Evolutionary conservation across 2,329 filamentous ascomycete genomes (phyloP).

Genomic region (Fusarium dlaminii): DNA sequence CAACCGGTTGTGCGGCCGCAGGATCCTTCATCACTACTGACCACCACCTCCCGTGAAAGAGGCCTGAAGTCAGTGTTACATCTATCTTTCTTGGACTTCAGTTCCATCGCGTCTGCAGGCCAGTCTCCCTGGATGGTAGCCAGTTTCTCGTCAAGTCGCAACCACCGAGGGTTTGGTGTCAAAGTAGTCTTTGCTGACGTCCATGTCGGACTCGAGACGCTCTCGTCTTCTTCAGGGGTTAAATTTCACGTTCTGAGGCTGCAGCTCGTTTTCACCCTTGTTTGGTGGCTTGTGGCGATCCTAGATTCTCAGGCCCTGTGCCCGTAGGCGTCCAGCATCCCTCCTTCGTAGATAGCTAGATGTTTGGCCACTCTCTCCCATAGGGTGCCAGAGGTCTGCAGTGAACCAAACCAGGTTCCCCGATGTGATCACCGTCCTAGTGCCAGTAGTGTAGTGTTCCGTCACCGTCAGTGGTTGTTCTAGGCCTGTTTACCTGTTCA

Average conservation of each 20-base stretch:
- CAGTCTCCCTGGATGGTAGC: not conserved
- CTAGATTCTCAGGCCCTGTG: fast-evolving
- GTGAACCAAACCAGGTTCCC: not conserved
- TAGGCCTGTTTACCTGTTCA: not conserved
- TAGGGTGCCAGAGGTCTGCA: not conserved
- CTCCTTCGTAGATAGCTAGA: not conserved
- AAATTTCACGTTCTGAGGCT: not conserved
- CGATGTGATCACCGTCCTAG: not conserved
- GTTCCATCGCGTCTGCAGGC: fast-evolving
- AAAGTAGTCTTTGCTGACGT: too few species aligned
- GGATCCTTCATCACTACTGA: fast-evolving
- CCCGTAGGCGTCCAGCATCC: not conserved
- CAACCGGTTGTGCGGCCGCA: too few species aligned
- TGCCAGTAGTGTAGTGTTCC: not conserved
- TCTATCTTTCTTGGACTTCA: fast-evolving
- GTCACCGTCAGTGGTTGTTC: not conserved
- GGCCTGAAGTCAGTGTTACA: fast-evolving
- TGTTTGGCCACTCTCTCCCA: not conserved
- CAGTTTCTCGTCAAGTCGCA: not conserved
- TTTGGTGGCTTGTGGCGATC: not conserved
- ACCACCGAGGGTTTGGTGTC: fast-evolving
- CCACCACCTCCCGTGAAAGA: fast-evolving
- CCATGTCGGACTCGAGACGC: not conserved
- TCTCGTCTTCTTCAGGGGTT: not conserved
- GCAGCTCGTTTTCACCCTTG: not conserved